A percentile compares a stretch with the other conserved stretches of the same genome.
phyloP scores from a whole-genome alignment of 345 rosid genomes.

The Punica granatum region DNA sequence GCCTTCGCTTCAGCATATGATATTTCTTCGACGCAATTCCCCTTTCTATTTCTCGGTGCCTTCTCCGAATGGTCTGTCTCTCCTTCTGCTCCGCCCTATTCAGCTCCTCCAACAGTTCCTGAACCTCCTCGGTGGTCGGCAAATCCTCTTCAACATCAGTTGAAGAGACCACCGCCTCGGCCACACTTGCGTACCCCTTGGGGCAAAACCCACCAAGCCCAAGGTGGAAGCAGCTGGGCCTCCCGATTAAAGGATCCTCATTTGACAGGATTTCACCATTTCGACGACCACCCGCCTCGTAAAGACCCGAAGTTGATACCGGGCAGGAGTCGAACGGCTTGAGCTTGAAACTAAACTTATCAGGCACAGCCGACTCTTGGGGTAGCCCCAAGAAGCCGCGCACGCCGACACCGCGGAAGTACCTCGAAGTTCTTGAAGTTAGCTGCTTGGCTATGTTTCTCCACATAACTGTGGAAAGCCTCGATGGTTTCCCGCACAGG shows the following conservation, averaged over 20 bases:
- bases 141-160: conserved; percentile 75
- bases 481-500: conserved; percentile 3
- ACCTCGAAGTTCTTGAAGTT: conserved; percentile 26
- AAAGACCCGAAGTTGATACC: conserved; percentile 14
- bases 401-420: conserved; percentile 12
- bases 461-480: conserved; percentile 58
- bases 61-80: conserved; percentile 12
- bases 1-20: conserved; percentile 51
- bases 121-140: conserved; percentile 49
- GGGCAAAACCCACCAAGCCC: conserved; percentile 35
- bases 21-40: conserved; percentile 42
- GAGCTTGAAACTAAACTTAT: conserved; percentile 15
- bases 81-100: conserved; percentile 47
- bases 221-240: conserved; percentile 22
- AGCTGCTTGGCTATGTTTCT: conserved; percentile 56
- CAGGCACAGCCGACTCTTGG: conserved; percentile 20
- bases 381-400: conserved; percentile 26
- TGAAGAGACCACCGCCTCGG: conserved; percentile 79
- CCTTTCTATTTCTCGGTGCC: conserved; percentile 13
- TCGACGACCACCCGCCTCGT: conserved; percentile 21
- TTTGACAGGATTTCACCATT: conserved; percentile 23
- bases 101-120: conserved; percentile 56
- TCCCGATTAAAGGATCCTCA: conserved; percentile 25
- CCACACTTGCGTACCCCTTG: conserved; percentile 61
- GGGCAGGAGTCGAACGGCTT: conserved; percentile 20